These are phyloP conservation scores for Evansstolkia leycettana DNA, from an alignment of 495 filamentous ascomycete genomes.

Conservation along the genomic window DNA sequence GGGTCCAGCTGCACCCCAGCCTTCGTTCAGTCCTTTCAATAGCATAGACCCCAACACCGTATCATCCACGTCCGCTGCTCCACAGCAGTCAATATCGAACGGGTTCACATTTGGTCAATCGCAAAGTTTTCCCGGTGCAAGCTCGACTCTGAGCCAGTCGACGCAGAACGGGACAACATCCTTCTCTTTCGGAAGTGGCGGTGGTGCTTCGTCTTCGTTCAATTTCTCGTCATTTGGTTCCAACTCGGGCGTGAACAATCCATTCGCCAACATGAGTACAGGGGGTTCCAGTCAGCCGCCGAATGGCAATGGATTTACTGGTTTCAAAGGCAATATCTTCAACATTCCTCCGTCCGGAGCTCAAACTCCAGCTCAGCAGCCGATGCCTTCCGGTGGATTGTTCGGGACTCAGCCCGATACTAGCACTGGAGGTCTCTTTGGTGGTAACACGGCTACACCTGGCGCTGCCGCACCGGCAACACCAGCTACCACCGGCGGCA, in stretches of 20 bases:
- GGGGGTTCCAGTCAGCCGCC: slow-evolving; percentile 9
- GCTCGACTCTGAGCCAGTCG: slow-evolving; percentile 13
- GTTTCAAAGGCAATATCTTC: slow-evolving; percentile 25
- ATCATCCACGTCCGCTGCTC: slow-evolving; percentile 17
- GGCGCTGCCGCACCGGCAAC: slow-evolving; percentile 5
- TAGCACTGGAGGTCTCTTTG: slow-evolving; percentile 10
- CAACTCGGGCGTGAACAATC: slow-evolving; percentile 19
- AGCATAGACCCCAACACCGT: slow-evolving; percentile 16
- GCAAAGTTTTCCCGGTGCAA: slow-evolving; percentile 33
- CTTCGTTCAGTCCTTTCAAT: slow-evolving; percentile 16
- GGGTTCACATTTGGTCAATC: slow-evolving; percentile 35
- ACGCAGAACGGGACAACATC: slow-evolving; percentile 18
- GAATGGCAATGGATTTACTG: slow-evolving; percentile 11
- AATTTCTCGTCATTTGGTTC: slow-evolving; percentile 21
- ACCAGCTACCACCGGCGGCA: slow-evolving; percentile 8
- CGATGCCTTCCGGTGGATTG: slow-evolving; percentile 10
- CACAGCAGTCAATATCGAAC: slow-evolving; percentile 11
- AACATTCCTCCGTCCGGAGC: slow-evolving; percentile 11
- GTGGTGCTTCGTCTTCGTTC: slow-evolving; percentile 18
- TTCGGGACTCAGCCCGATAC: slow-evolving; percentile 10
- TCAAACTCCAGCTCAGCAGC: slow-evolving; percentile 10
- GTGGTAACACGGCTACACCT: slow-evolving; percentile 11
- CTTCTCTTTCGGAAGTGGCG: slow-evolving; percentile 27
- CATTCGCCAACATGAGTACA: slow-evolving; percentile 24
- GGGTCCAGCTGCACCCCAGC: slow-evolving; percentile 9